Conservation (phyloP, 371 early-diverging fungal species). For the Mucor irregularis region DNA sequence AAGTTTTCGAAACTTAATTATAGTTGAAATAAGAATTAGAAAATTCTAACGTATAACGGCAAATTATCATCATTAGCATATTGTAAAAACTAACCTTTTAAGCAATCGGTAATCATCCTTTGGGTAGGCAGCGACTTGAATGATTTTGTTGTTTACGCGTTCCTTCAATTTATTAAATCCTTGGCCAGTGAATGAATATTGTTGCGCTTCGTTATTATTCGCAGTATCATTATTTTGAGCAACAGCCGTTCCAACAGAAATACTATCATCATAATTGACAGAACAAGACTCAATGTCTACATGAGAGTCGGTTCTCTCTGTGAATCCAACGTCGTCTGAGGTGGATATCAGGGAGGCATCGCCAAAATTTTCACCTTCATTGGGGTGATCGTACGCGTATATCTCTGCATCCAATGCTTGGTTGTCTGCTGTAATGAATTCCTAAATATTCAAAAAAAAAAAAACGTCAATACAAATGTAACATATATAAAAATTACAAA, state of each 20-base stretch:
- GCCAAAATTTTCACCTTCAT: not conserved
- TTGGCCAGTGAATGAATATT: slow-evolving; percentile 10
- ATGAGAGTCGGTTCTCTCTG: slow-evolving; percentile 12
- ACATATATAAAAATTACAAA: not conserved
- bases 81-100: slow-evolving; percentile 19
- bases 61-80: too few relatives aligned
- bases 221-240: not conserved
- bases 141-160: slow-evolving; percentile 10
- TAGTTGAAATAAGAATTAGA: not conserved
- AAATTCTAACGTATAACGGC: not conserved
- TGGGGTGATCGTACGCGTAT: not conserved
- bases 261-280: slow-evolving; percentile 19
- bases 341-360: slow-evolving; percentile 1
- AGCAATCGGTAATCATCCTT: slow-evolving; percentile 31
- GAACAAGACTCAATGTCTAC: slow-evolving; percentile 4
- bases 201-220: not conserved
- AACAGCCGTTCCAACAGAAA: slow-evolving; percentile 27
- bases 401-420: slow-evolving; percentile 27
- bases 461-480: not conserved
- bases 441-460: too few relatives aligned
- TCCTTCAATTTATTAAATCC: slow-evolving; percentile 18
- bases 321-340: slow-evolving; percentile 3
- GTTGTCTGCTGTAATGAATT: slow-evolving; percentile 32
- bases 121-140: slow-evolving; percentile 4
- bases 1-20: slow-evolving; percentile 22